A percentile compares a stretch with the other conserved stretches of the same genome.
phyloP scores from a whole-genome alignment of 345 rosid species.

The Eucalyptus victrix region DNA sequence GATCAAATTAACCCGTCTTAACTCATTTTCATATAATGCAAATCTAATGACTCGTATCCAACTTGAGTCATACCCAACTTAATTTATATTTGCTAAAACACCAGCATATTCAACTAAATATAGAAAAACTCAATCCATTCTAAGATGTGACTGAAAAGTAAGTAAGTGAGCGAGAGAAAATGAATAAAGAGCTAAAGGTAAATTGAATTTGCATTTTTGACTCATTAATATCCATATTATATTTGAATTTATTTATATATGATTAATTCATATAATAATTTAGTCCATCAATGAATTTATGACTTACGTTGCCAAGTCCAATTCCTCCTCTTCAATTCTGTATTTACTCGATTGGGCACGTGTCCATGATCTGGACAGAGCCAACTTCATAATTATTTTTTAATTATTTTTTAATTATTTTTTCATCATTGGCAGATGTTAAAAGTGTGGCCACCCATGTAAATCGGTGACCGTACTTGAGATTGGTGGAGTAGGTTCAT shows the following conservation, averaged over 20 bases:
- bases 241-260: too few relatives aligned
- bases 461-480: neutral
- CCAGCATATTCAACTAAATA: neutral
- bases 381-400: neutral
- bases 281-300: too few relatives aligned
- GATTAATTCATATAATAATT: too few relatives aligned
- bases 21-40: too few relatives aligned
- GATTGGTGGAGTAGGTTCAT: neutral
- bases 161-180: neutral
- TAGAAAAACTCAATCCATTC: fast-evolving
- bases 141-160: too few relatives aligned
- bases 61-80: too few relatives aligned
- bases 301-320: neutral
- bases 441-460: neutral
- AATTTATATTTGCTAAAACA: too few relatives aligned
- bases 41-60: fast-evolving
- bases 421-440: neutral
- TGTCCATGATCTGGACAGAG: neutral
- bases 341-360: neutral
- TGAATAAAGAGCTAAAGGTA: neutral
- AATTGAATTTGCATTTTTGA: too few relatives aligned
- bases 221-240: neutral
- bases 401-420: too few relatives aligned
- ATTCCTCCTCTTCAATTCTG: neutral
- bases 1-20: fast-evolving